Base-by-base conservation (phyloP, 805 yeast genomes). In the Candida quercuum region DNA sequence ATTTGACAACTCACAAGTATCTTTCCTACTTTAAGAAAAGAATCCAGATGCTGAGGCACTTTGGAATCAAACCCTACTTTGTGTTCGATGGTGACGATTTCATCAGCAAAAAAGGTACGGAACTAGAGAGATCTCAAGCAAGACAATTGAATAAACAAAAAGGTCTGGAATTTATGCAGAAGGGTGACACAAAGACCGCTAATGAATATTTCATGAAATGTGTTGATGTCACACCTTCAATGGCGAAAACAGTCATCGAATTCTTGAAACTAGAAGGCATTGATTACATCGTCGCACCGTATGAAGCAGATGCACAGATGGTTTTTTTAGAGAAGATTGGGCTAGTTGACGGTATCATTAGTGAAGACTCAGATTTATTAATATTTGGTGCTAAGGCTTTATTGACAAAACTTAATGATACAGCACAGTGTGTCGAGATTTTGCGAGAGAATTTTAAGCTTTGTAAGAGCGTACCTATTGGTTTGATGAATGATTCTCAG, bases 221-320 rank as follows among this genome's bases (percentile, higher is more conserved):
- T 27, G 84, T 95, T 5, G 89, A 83, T 49, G 83, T 93, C 11
- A 84, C 96, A 2, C 87, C 96, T 1, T 77, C 78, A 45, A 88
- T 93, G 93, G 97, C 96, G 5, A 85, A 85, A 49, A 72, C 86
- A 11, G 69, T 91, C 11, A 87, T 89, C 54, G 83, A 81, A 28
- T 81, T 74, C 50, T 68, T 94, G 44, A 78, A 78, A 47, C 46
- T 57, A 12, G 66, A 71, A 32, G 59, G 61, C 1, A 76, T 93
- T 34, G 72, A 69, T 41, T 91, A 75, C 51, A 74, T 93, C 7
- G 99, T 93, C 8, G 98, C 99, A 0, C 99, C 99, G 0, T 93
- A 87, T 56, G 99, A 93, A 62, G 99, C 99, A 1, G 99, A 93
- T 58, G 83, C 99, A 1, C 99, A 93, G 59, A 76, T 93, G 83